Percentiles rank a stretch among this genome's conserved stretches.
Conservation (phyloP, 2,329 filamentous ascomycete species). For the Sclerotinia sclerotiorum region DNA sequence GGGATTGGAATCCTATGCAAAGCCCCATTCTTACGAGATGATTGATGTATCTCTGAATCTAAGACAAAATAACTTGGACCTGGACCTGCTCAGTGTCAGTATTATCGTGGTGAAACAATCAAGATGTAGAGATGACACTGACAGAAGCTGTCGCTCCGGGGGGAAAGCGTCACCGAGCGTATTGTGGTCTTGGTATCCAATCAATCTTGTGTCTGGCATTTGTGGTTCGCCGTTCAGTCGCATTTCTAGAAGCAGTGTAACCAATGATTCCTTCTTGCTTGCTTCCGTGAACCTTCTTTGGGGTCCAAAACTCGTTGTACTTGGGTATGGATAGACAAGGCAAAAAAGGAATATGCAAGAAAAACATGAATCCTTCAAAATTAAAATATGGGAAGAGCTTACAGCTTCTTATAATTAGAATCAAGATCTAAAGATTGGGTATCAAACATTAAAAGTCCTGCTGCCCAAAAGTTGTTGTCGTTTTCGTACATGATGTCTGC, state of each 20-base stretch:
- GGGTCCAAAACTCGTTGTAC: slow-evolving; percentile 4
- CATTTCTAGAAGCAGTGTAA: not conserved
- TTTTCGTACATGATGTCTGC: slow-evolving; percentile 17
- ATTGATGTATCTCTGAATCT: not conserved
- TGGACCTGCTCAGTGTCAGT: not conserved
- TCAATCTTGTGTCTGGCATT: not conserved
- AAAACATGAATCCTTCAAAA: not conserved
- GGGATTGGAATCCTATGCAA: slow-evolving; percentile 7
- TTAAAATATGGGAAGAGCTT: slow-evolving; percentile 13
- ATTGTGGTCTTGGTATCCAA: slow-evolving; percentile 2
- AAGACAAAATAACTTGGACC: not conserved
- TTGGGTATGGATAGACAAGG: slow-evolving; percentile 11
- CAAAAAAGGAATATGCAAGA: slow-evolving; percentile 11
- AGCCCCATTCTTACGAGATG: slow-evolving; percentile 5
- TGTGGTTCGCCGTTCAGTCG: not conserved
- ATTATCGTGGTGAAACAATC: not conserved
- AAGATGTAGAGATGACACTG: not conserved
- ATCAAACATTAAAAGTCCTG: slow-evolving; percentile 13
- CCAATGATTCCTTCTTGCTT: not conserved
- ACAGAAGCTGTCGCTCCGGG: not conserved
- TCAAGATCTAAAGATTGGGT: slow-evolving; percentile 3
- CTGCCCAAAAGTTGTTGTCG: slow-evolving; percentile 20
- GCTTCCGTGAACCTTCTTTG: not conserved
- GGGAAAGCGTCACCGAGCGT: not conserved
- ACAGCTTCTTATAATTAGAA: slow-evolving; percentile 14